These are phyloP conservation scores for Clausena lansium DNA, from an alignment of 345 rosid genomes.

Conservation along the genomic window DNA sequence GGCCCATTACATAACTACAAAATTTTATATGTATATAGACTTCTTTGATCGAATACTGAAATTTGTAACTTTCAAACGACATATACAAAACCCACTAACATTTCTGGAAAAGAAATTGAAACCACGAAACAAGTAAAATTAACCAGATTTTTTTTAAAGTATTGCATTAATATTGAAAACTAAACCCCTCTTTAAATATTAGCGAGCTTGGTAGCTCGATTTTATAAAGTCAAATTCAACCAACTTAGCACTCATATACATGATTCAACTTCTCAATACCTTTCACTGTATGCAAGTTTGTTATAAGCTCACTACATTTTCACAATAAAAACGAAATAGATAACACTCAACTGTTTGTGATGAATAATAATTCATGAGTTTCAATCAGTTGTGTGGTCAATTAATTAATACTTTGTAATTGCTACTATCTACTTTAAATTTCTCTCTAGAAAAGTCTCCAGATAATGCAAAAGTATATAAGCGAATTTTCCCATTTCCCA, in stretches of 20 bases:
- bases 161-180: too few species aligned
- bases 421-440: neutral
- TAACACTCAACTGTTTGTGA: neutral
- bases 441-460: neutral
- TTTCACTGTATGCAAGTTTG: neutral
- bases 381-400: slow-evolving; percentile 4
- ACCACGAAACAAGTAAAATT: too few species aligned
- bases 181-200: too few species aligned
- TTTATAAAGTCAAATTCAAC: too few species aligned
- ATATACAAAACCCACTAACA: too few species aligned
- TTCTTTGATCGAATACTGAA: neutral
- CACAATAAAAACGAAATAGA: neutral
- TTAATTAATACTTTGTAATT: neutral
- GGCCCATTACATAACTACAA: too few species aligned
- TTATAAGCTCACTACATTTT: neutral
- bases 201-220: too few species aligned
- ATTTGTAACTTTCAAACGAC: neutral
- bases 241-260: too few species aligned
- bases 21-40: too few species aligned
- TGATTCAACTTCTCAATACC: too few species aligned
- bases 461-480: neutral
- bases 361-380: neutral
- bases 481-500: neutral
- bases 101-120: neutral
- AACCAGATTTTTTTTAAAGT: too few species aligned